phyloP scores from a whole-genome alignment of 169 alveolate species.

The Plasmodium falciparum region DNA sequence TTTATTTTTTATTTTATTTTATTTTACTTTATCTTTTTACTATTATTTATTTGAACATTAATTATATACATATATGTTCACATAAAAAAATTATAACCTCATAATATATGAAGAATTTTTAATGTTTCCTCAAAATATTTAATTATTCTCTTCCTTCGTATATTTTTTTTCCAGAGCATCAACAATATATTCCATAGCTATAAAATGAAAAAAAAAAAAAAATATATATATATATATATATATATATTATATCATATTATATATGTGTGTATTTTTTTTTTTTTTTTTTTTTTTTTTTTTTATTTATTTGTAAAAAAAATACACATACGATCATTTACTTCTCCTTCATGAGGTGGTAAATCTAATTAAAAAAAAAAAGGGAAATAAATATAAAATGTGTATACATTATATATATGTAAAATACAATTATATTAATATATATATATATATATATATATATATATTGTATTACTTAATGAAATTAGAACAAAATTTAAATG shows the following conservation, averaged over 20 bases:
- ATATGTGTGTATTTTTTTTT: neutral
- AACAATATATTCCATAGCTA: conserved; percentile 75
- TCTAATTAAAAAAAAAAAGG: conserved; percentile 3
- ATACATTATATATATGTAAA: neutral
- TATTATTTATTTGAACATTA: neutral
- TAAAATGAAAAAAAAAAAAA: conserved; percentile 1
- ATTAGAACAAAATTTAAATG: conserved; percentile 57
- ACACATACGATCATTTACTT: conserved; percentile 24
- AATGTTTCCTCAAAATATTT: neutral
- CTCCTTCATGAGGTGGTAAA: conserved; percentile 35
- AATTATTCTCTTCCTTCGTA: conserved; percentile 51
- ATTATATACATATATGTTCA: neutral
- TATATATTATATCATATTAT: conserved; percentile 3
- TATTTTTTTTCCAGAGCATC: conserved; percentile 73
- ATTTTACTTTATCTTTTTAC: neutral
- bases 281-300: neutral
- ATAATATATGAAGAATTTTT: too few species aligned
- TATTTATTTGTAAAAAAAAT: too few species aligned
- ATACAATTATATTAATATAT: neutral
- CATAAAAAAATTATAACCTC: too few species aligned
- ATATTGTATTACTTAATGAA: conserved; percentile 42
- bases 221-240: conserved; percentile 2
- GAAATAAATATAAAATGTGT: neutral
- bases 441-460: neutral
- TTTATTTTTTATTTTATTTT: neutral